These are phyloP conservation scores for Diaporthe sp. DNA, from an alignment of 2,329 filamentous ascomycete species.

Conservation along the genomic window DNA sequence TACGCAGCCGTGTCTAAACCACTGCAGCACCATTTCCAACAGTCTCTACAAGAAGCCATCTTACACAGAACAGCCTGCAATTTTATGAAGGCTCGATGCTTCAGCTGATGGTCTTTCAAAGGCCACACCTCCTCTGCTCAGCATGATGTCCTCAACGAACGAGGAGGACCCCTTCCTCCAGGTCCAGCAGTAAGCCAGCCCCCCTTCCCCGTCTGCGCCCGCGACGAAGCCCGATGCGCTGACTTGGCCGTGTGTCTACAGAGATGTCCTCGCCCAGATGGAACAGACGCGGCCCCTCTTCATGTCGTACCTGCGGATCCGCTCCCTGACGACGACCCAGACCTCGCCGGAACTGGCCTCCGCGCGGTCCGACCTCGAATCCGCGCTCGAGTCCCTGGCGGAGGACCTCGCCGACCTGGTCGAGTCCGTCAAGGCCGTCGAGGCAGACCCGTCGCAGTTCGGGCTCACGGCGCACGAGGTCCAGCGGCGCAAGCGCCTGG, in stretches of 20 bases:
- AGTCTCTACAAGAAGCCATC: neutral
- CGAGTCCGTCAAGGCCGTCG: conserved; percentile 87
- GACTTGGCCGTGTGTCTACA: conserved; percentile 49
- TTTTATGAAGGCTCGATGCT: neutral
- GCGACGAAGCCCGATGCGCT: neutral
- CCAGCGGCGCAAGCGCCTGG: conserved; percentile 79
- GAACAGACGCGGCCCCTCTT: conserved; percentile 86
- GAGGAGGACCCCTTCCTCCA: conserved; percentile 79
- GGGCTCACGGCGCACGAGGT: conserved; percentile 88
- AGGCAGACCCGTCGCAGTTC: conserved; percentile 87
- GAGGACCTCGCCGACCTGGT: conserved; percentile 91
- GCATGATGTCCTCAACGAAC: conserved; percentile 75
- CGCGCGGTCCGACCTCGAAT: conserved; percentile 76
- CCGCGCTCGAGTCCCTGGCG: conserved; percentile 73
- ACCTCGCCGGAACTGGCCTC: conserved; percentile 86
- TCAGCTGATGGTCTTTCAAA: conserved; percentile 29
- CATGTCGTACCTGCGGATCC: conserved; percentile 94
- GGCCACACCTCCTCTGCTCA: conserved; percentile 38
- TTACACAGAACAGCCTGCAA: neutral
- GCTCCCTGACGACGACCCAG: conserved; percentile 79
- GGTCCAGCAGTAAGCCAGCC: conserved; percentile 68
- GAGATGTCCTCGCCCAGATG: conserved; percentile 89
- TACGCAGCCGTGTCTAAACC: neutral
- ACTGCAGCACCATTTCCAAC: neutral
- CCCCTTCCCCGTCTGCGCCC: conserved; percentile 20